These are phyloP conservation scores for Chrysosporium keratinophilum DNA, from an alignment of 2,329 filamentous ascomycete species.

Conservation along the genomic window DNA sequence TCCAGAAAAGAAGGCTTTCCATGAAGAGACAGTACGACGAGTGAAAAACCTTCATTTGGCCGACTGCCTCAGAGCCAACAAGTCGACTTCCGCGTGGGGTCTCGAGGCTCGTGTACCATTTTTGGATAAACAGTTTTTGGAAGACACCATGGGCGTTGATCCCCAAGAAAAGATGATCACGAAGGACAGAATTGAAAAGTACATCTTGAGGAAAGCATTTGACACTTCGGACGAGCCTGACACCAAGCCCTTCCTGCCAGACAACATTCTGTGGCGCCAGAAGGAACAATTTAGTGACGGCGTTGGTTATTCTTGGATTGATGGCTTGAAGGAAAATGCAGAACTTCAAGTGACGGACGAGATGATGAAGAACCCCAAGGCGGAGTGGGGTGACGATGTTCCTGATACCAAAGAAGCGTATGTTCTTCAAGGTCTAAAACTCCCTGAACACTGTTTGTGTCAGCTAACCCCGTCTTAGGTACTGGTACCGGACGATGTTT, in stretches of 20 bases:
- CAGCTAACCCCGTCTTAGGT: constrained; percentile 39
- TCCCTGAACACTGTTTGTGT: neutral
- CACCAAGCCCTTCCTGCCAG: constrained; percentile 76
- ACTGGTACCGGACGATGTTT: constrained; percentile 98
- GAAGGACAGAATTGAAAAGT: constrained; percentile 84
- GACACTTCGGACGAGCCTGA: constrained; percentile 81
- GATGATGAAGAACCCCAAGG: constrained; percentile 97
- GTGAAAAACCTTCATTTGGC: constrained; percentile 93
- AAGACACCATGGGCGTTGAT: constrained; percentile 86
- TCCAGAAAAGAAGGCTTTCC: constrained; percentile 82
- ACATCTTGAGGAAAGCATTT: constrained; percentile 95
- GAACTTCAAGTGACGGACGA: constrained; percentile 85
- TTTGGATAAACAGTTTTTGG: constrained; percentile 94
- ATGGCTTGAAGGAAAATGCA: constrained; percentile 88
- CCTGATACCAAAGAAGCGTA: constrained; percentile 95
- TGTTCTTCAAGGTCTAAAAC: constrained; percentile 26
- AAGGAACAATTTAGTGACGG: constrained; percentile 99
- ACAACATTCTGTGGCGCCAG: constrained; percentile 93
- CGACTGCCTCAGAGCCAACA: constrained; percentile 98
- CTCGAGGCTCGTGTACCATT: constrained; percentile 96
- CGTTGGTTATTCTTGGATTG: constrained; percentile 98
- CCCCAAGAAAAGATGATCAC: constrained; percentile 94
- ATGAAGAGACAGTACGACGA: constrained; percentile 84
- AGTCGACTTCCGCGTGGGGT: constrained; percentile 96
- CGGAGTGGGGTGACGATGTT: constrained; percentile 85